A percentile compares a stretch with the other conserved stretches of the same genome.
These are phyloP conservation scores for Plenodomus tracheiphilus DNA, from an alignment of 2,329 filamentous ascomycete genomes.

Conservation along the genomic window DNA sequence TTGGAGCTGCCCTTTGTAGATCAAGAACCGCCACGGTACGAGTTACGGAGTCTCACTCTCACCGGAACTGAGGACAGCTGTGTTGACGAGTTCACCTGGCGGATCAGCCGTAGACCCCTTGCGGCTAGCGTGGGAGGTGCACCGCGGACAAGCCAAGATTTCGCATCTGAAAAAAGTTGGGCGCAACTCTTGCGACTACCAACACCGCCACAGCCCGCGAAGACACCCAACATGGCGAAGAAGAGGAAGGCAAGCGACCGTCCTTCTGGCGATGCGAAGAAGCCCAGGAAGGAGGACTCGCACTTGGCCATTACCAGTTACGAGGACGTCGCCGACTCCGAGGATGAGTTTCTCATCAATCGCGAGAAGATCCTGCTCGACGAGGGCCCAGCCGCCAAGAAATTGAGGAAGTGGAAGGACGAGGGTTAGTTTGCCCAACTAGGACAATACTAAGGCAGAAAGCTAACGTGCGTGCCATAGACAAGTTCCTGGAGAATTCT, in stretches of 20 bases:
- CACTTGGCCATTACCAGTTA: slow-evolving; percentile 64
- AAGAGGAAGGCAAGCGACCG: slow-evolving; percentile 70
- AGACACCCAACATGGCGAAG: slow-evolving; percentile 51
- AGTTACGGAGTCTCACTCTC: neutral
- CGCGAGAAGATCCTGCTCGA: slow-evolving; percentile 86
- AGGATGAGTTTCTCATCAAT: slow-evolving; percentile 89
- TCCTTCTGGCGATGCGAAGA: slow-evolving; percentile 40
- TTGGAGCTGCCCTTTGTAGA: neutral
- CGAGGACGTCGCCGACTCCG: slow-evolving; percentile 88
- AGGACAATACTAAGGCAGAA: neutral
- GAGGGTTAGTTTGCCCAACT: slow-evolving; percentile 53
- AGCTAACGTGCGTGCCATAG: slow-evolving; percentile 40
- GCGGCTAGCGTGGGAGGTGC: neutral
- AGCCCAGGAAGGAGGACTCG: slow-evolving; percentile 47
- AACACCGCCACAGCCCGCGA: slow-evolving; percentile 5
- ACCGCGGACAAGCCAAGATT: slow-evolving; percentile 35
- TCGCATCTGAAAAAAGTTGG: slow-evolving; percentile 29
- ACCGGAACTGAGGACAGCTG: neutral
- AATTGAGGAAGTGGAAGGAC: slow-evolving; percentile 70
- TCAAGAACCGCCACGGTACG: neutral
- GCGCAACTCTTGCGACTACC: slow-evolving; percentile 6
- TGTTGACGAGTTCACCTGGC: neutral
- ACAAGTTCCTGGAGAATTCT: slow-evolving; percentile 60
- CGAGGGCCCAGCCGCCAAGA: slow-evolving; percentile 77
- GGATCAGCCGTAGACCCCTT: neutral